Evolutionary conservation across 2,329 filamentous ascomycete species (phyloP), one percentile per base, ranked within the genome.

Genomic region (Penicillium crustosum): DNA sequence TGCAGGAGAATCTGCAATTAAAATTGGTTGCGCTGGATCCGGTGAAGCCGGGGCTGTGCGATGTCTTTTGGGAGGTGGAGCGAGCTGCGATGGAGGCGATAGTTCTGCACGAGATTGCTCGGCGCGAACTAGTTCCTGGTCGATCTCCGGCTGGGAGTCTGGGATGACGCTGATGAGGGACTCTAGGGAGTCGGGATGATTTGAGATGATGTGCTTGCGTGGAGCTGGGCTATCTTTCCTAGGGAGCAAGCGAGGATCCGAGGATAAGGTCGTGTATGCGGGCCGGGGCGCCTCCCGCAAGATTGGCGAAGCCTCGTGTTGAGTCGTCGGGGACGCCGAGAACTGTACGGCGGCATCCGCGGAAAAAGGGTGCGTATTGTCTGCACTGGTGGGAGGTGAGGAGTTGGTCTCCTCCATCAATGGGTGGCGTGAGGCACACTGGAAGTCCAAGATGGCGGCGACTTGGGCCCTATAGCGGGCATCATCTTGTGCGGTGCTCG

Each of bases 81-180:
- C 17, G 17, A 19, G 9, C 38, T 43, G 48, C 31, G 41, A 29
- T 23, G 17, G n/a, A 33, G 47, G 9, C 45, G 47, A 43, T 44
- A 42, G 44, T 50, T 19, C 49, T 53, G 41, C 48, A 45, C 39
- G 47, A 33, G 52, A 23, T 36, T 44, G 27, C 8, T 19, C n/a
- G 35, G 44, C 38, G 47, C 38, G 29, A n/a, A 49, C 44, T 49
- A 53, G 49, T 29, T 57, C 54, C 19, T 49, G 39, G 31, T 23
- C 25, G 21, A 53, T 54, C 38, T 63, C 63, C 6, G 72, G 70
- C 38, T 77, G 75, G 2, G 76, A 78, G 45, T 78, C 74, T 21
- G 74, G 75, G 23, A 78, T 73, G 15, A 73, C 71, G 48, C 73
- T 76, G 27, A 77, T 60, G 21, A 72, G 72, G 33, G 69, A 75